These are phyloP conservation scores for Amesomyces nigricolor DNA, from an alignment of 2,329 filamentous ascomycete species.

Conservation along the genomic window DNA sequence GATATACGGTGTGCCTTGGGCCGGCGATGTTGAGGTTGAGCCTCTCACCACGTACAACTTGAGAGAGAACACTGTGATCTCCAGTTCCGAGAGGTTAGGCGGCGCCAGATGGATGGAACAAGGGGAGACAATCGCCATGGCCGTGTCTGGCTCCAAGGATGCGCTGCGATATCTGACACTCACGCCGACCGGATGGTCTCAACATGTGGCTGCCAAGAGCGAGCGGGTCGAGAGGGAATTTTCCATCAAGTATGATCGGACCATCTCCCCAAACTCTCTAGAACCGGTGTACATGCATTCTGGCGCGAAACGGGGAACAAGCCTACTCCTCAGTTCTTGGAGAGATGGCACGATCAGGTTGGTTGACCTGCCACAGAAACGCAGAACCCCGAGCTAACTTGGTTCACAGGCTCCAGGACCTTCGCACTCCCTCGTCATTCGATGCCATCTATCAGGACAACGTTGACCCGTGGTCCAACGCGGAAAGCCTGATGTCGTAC, in stretches of 20 bases:
- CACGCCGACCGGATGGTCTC: slow-evolving; percentile 41
- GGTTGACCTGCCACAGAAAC: background rate
- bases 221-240: slow-evolving; percentile 26
- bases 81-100: slow-evolving; percentile 23
- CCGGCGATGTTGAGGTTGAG: slow-evolving; percentile 7
- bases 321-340: slow-evolving; percentile 47
- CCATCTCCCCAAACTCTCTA: slow-evolving; percentile 38
- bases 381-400: background rate
- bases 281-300: slow-evolving; percentile 38
- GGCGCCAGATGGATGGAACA: slow-evolving; percentile 42
- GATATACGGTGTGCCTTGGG: slow-evolving; percentile 31
- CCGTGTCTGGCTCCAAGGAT: slow-evolving; percentile 37
- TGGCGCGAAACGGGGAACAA: slow-evolving; percentile 32
- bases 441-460: slow-evolving; percentile 49
- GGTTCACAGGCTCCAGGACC: slow-evolving; percentile 39
- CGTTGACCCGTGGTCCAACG: slow-evolving; percentile 42
- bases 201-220: slow-evolving; percentile 34
- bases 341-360: slow-evolving; percentile 45
- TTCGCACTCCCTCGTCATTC: slow-evolving; percentile 42
- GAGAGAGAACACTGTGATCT: slow-evolving; percentile 10
- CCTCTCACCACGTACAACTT: slow-evolving; percentile 26
- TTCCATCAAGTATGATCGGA: slow-evolving; percentile 27
- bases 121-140: slow-evolving; percentile 42
- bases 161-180: slow-evolving; percentile 43
- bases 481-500: slow-evolving; percentile 45